Evolutionary conservation across 306 rosid species (phyloP), one percentile per base, ranked within the genome.

Genomic region (Cucumis cinereus): DNA sequence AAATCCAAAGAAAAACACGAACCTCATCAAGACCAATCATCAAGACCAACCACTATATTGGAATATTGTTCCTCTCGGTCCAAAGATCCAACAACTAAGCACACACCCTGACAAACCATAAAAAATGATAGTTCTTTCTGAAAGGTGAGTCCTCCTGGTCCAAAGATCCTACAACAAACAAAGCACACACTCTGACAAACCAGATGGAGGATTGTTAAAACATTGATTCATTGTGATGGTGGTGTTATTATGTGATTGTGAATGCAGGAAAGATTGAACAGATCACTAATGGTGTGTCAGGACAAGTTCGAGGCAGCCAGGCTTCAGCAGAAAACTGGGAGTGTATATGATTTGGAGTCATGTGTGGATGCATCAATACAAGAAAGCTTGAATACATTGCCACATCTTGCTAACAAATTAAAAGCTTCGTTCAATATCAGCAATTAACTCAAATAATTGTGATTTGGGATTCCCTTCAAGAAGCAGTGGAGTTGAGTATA

Each of bases 271-370:
- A 92, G 64, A 86, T 81, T 94, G 84, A 89, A 88, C 68, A 88
- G 99, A 75, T 89, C 95, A 54, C 82, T 94, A 54, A 91, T 90
- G 96, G 99, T 94, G 22, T 94, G 97, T 84, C 97, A 94, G 73
- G 99, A 94, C 80, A 92, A 87, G 89, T 90, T 33, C 12, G 99
- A 92, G 83, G 75, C 93, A 30, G 90, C 95, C 35, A 94, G 83
- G 87, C 89, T 83, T 62, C 97, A 94, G 74, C 82, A 81, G 78
- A 85, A 82, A 63, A 30, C 78, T 14, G 86, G 88, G 35, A 83
- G 89, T n/a, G 72, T 84, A 72, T 81, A 79, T 73, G 96, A 84
- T 60, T 33, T 94, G 86, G 76, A 91, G 81, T 87, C 95, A 10
- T 94, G 97, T 58, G 93, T 93, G 41, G 93, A 94, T 38, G 86